A percentile compares a stretch with the other conserved stretches of the same genome.
These are phyloP conservation scores for Alternaria brassicicola DNA, from an alignment of 2,329 filamentous ascomycete genomes.

Conservation along the genomic window DNA sequence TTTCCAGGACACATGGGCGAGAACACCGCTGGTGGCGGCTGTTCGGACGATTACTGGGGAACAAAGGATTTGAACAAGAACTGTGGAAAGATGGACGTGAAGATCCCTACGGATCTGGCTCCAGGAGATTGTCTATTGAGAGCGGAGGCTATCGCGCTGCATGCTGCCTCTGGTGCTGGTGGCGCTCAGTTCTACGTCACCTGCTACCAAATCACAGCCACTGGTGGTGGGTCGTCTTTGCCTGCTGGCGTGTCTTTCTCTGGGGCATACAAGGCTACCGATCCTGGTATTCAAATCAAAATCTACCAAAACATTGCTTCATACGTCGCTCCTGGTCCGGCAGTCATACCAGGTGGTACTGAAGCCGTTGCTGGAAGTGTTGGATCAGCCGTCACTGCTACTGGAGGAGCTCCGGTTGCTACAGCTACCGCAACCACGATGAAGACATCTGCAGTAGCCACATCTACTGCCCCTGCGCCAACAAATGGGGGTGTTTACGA, in stretches of 20 bases:
- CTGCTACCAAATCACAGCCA: constrained; percentile 66
- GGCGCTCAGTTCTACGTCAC: constrained; percentile 55
- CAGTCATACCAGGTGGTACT: constrained; percentile 41
- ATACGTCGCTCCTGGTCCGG: constrained; percentile 61
- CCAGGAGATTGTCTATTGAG: constrained; percentile 58
- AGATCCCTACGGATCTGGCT: constrained; percentile 59
- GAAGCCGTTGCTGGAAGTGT: constrained; percentile 38
- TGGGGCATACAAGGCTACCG: constrained; percentile 62
- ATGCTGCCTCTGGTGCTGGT: constrained; percentile 52
- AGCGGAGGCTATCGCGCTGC: constrained; percentile 66
- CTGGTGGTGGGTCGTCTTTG: constrained; percentile 58
- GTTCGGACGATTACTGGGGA: constrained; percentile 58
- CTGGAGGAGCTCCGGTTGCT: constrained; percentile 22
- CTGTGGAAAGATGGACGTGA: constrained; percentile 57
- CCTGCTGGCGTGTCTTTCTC: constrained; percentile 57
- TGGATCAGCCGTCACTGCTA: constrained; percentile 28
- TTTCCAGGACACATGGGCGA: constrained; percentile 60
- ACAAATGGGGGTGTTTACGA: constrained; percentile 19
- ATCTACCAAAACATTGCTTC: constrained; percentile 59
- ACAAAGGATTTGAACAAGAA: constrained; percentile 55
- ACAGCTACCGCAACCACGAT: constrained; percentile 20
- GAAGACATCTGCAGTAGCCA: constrained; percentile 10
- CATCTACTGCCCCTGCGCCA: constrained; percentile 19
- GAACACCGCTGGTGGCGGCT: constrained; percentile 45
- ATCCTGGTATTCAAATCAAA: constrained; percentile 66